Percentiles rank a stretch among this genome's conserved stretches.
Conservation (phyloP, 805 yeast species). For the Candida broadrunensis region DNA sequence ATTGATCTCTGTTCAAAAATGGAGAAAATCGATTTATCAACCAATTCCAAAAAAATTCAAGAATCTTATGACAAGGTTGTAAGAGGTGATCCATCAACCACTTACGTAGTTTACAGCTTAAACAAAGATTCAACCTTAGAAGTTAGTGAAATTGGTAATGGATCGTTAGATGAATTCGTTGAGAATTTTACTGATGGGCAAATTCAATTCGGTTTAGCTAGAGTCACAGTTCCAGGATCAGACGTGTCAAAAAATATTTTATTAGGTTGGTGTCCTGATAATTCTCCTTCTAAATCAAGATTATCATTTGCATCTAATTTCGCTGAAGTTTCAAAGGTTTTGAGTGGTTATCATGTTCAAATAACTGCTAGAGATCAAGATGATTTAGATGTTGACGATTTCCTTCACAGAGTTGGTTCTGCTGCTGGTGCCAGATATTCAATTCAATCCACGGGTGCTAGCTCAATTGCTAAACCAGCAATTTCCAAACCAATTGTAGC, state of each 20-base stretch:
- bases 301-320: conserved; percentile 75
- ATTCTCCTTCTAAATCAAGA: conserved; percentile 76
- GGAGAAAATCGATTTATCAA: conserved; percentile 59
- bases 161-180: conserved; percentile 73
- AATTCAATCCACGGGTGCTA: conserved; percentile 38
- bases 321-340: conserved; percentile 66
- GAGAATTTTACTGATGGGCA: conserved; percentile 80
- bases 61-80: conserved; percentile 75
- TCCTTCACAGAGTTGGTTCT: conserved; percentile 72
- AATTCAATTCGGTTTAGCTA: conserved; percentile 86
- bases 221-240: conserved; percentile 88
- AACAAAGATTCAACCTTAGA: conserved; percentile 49
- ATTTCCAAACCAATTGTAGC: conserved; percentile 22
- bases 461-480: conserved; percentile 22
- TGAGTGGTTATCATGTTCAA: conserved; percentile 90
- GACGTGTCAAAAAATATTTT: conserved; percentile 81
- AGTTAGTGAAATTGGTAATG: conserved; percentile 53
- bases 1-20: conserved; percentile 19
- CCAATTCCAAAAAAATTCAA: conserved; percentile 74
- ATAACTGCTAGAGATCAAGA: conserved; percentile 94
- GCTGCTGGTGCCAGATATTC: conserved; percentile 97
- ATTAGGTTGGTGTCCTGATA: conserved; percentile 97
- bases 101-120: conserved; percentile 83
- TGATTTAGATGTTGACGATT: conserved; percentile 78
- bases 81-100: conserved; percentile 63